Evolutionary conservation across 2,329 filamentous ascomycete species (phyloP).

Genomic region (Curvularia sp.): DNA sequence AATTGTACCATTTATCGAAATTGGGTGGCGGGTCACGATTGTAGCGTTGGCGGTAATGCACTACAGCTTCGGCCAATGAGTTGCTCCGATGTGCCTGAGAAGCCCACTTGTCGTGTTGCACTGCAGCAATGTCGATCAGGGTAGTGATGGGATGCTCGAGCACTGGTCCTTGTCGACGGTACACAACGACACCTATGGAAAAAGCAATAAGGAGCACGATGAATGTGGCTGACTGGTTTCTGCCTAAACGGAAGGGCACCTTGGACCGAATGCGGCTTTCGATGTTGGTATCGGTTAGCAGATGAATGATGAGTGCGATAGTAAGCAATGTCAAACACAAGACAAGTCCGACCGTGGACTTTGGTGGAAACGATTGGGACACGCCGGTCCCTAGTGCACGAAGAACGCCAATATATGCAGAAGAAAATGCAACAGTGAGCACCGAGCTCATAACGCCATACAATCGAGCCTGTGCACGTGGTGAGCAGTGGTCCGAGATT

Average conservation of each 20-base stretch:
- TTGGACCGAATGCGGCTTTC: constrained; percentile 39
- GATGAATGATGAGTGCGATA: constrained; percentile 41
- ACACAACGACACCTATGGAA: constrained; percentile 41
- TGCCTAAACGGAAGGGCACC: constrained; percentile 42
- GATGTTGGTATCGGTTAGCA: constrained; percentile 41
- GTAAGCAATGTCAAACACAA: constrained; percentile 42
- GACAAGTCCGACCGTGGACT: constrained; percentile 41
- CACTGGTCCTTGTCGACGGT: constrained; percentile 52
- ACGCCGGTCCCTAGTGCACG: constrained; percentile 43
- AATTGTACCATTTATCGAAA: constrained; percentile 67
- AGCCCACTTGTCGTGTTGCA: constrained; percentile 59
- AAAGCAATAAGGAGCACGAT: constrained; percentile 54
- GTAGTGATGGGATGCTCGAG: constrained; percentile 63
- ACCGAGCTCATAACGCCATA: constrained; percentile 47
- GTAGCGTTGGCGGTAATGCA: constrained; percentile 62
- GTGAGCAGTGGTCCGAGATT: constrained; percentile 21
- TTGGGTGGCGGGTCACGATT: constrained; percentile 63
- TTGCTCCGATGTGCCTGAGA: constrained; percentile 57
- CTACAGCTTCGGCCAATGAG: constrained; percentile 59
- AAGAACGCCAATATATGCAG: constrained; percentile 46
- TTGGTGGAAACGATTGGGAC: constrained; percentile 46
- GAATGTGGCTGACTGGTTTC: constrained; percentile 42
- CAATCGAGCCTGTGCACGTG: constrained; percentile 36
- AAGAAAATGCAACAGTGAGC: constrained; percentile 44
- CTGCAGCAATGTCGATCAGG: constrained; percentile 60